A percentile compares a stretch with the other conserved stretches of the same genome.
Conservation (phyloP, 2,329 filamentous ascomycete species). For the Dactylellina haptotyla region DNA sequence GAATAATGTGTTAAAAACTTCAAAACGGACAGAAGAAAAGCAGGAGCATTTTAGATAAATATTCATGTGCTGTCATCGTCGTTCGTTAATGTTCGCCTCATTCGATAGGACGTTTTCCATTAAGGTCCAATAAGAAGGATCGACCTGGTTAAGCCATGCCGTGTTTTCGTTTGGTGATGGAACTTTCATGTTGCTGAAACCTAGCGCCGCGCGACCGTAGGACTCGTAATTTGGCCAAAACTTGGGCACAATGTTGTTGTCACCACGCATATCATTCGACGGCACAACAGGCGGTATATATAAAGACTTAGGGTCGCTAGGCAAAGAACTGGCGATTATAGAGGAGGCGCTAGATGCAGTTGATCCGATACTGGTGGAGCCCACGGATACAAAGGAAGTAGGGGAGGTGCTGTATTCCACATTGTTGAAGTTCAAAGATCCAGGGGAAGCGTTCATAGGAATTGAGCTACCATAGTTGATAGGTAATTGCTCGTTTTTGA, state of each 20-base stretch:
- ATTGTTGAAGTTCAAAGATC: constrained; percentile 14
- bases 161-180: constrained; percentile 37
- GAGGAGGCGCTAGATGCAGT: constrained; percentile 11
- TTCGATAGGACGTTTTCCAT: constrained; percentile 46
- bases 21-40: neutral
- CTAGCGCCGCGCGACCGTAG: constrained; percentile 33
- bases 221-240: constrained; percentile 50
- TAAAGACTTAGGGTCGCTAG: constrained; percentile 23
- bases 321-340: constrained; percentile 7
- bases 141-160: constrained; percentile 42
- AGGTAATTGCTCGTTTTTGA: constrained; percentile 26
- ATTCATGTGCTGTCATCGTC: constrained; percentile 20
- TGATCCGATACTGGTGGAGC: constrained; percentile 15
- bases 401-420: constrained; percentile 14
- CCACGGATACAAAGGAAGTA: constrained; percentile 9
- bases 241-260: constrained; percentile 36
- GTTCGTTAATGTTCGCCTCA: constrained; percentile 30
- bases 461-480: constrained; percentile 10
- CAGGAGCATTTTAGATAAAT: neutral
- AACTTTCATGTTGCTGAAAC: constrained; percentile 39
- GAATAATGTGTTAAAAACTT: neutral
- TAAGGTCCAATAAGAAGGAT: constrained; percentile 45
- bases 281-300: constrained; percentile 37
- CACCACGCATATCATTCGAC: constrained; percentile 34
- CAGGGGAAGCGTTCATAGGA: neutral